Base-by-base conservation (phyloP, 2,329 filamentous ascomycete species). In the Fusarium sp. region DNA sequence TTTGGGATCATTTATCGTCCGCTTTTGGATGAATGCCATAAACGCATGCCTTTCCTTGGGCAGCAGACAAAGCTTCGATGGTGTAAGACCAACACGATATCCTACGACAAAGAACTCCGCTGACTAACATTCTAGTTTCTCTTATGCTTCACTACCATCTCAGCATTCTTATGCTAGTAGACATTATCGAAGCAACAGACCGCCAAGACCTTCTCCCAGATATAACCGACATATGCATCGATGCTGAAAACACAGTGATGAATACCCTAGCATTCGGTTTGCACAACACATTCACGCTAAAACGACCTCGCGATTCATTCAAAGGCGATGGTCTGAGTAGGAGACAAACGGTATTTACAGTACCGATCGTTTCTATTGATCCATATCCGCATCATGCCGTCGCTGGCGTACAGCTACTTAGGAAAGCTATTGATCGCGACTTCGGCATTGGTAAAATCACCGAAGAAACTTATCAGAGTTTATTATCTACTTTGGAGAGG, bases 131-230 rank as follows among this genome's bases (percentile, higher is more conserved):
- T 18, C 0, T 25, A 79, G 78, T 79, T 58, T 79, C 78, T 20
- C 74, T 80, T 1, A 80, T 80, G 79, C 71, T 80, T 15, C 79
- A 80, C 44, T 80, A 80, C 33, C 76, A 80, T 29, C 72, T 80
- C 9, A 79, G 79, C 65, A 80, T 80, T 12, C 44, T 80, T 3
- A 78, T 80, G 73, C 57, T 80, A 3, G 62, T 76, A 2, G 79
- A 80, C 31, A 74, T 76, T 5, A 77, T 80, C 22, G 77, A 80
- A 38, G 78, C 74, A 4, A 75, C 77, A 0, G 74, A 79, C 35
- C 75, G 78, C 3, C 69, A 64, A 17, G 78, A 80, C 31, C 58
- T 80, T 2, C 52, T 80, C 0, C 57, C 42, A 12, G 77, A 75
- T 5, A 59, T 80, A 3, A 46, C 59, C 18, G 71, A 79, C 13